A percentile compares a stretch with the other conserved stretches of the same genome.
Evolutionary conservation across 495 filamentous ascomycete species (phyloP).

Genomic region (Sporormia fimetaria): DNA sequence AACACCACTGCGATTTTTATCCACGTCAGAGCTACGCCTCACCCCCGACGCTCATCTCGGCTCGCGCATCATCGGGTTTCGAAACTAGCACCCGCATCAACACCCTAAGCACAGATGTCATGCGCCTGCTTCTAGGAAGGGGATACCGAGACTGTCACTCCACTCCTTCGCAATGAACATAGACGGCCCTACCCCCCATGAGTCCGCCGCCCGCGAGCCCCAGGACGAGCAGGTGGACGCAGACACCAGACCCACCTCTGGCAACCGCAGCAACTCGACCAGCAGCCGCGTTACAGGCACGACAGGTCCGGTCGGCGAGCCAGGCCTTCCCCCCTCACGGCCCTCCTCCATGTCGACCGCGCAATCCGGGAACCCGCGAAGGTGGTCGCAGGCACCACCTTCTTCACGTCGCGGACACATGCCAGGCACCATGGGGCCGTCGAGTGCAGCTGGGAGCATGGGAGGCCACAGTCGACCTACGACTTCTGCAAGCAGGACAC

Average conservation of each 20-base stretch:
- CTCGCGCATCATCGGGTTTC: conserved; percentile 2
- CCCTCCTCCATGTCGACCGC: conserved; percentile 30
- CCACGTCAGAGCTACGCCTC: no score
- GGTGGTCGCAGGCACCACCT: conserved; percentile 39
- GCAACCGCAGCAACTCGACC: conserved; percentile 40
- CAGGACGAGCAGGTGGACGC: not conserved
- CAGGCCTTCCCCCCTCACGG: conserved; percentile 33
- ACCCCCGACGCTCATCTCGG: not conserved
- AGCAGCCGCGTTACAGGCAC: conserved; percentile 26
- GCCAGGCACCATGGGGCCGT: conserved; percentile 8
- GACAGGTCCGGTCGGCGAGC: conserved; percentile 37
- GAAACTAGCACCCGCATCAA: conserved; percentile 1
- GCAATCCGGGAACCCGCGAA: conserved; percentile 40
- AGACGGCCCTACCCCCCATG: conserved; percentile 7
- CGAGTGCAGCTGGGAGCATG: conserved; percentile 30
- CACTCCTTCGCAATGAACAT: conserved; percentile 22
- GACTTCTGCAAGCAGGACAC: conserved; percentile 57
- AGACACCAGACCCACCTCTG: conserved; percentile 32
- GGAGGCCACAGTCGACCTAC: conserved; percentile 35
- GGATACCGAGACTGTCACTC: conserved; percentile 16
- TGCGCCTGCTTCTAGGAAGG: conserved; percentile 12
- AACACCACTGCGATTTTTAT: no score
- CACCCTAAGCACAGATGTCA: conserved; percentile 13
- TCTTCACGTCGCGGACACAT: conserved; percentile 33
- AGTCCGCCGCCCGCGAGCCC: conserved; percentile 20